phyloP scores from a whole-genome alignment of 306 rosid genomes.

The Calophaca sinica region DNA sequence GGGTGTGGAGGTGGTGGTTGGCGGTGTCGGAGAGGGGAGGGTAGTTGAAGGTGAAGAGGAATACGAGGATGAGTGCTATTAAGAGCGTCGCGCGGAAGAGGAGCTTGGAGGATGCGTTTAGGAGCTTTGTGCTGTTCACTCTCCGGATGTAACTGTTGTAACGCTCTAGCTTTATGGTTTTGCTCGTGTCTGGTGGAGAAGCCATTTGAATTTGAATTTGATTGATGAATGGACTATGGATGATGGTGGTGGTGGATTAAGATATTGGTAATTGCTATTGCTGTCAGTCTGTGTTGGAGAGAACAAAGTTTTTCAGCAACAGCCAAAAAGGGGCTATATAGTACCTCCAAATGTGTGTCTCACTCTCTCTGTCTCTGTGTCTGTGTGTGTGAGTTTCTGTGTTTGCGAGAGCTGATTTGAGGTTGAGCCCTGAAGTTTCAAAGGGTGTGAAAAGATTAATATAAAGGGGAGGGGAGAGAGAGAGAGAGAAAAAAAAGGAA shows the following conservation, averaged over 20 bases:
- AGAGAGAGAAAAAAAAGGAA: background rate
- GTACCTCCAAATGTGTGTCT: slow-evolving; percentile 8
- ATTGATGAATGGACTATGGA: background rate
- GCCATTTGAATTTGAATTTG: slow-evolving; percentile 66
- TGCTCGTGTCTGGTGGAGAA: slow-evolving; percentile 91
- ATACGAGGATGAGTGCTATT: slow-evolving; percentile 68
- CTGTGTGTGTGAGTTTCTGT: background rate
- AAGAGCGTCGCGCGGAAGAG: slow-evolving; percentile 86
- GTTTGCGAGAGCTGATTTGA: slow-evolving; percentile 48
- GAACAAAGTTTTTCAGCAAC: background rate
- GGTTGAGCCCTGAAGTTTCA: slow-evolving; percentile 67
- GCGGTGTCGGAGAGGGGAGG: slow-evolving; percentile 59
- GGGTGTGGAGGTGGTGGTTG: slow-evolving; percentile 48
- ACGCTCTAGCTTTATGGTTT: slow-evolving; percentile 82
- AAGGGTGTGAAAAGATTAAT: slow-evolving; percentile 53
- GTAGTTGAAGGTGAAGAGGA: slow-evolving; percentile 81
- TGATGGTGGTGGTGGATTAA: no score
- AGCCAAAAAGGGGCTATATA: slow-evolving; percentile 18
- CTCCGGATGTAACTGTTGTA: slow-evolving; percentile 87
- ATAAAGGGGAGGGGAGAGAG: slow-evolving; percentile 51
- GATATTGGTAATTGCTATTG: background rate
- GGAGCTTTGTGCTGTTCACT: slow-evolving; percentile 84
- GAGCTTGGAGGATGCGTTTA: slow-evolving; percentile 88
- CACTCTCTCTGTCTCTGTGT: background rate
- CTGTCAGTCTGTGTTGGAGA: background rate